Conservation (phyloP, 1,139 yeast species). For the Suhomyces panamericanus region DNA sequence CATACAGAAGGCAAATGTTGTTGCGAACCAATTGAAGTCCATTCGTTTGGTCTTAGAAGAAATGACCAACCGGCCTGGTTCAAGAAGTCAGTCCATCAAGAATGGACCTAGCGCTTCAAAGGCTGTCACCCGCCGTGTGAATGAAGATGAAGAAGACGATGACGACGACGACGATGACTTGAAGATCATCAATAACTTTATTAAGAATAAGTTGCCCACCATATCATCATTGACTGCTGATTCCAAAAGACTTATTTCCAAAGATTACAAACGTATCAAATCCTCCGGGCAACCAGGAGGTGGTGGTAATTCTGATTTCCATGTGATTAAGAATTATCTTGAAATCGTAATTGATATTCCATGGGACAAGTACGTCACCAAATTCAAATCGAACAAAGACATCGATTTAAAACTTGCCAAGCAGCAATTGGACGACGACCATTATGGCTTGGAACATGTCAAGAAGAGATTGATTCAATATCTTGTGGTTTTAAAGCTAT, state of each 20-base stretch:
- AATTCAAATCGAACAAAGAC: constrained; percentile 41
- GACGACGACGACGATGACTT: constrained; percentile 51
- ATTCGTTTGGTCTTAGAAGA: constrained; percentile 57
- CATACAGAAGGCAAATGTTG: constrained; percentile 56
- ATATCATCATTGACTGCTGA: constrained; percentile 43
- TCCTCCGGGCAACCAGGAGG: constrained; percentile 54
- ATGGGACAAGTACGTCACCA: constrained; percentile 49
- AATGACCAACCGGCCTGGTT: constrained; percentile 34
- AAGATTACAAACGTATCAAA: constrained; percentile 63
- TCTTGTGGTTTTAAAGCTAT: constrained; percentile 71
- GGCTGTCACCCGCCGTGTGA: constrained; percentile 9
- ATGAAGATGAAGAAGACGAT: constrained; percentile 28
- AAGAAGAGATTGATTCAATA: constrained; percentile 82
- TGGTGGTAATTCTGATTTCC: constrained; percentile 63
- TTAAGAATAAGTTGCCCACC: constrained; percentile 47
- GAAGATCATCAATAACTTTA: constrained; percentile 44
- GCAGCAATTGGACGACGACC: constrained; percentile 70
- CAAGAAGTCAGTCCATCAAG: constrained; percentile 6
- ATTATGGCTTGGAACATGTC: constrained; percentile 80
- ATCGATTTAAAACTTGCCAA: constrained; percentile 59
- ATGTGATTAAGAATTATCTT: constrained; percentile 67
- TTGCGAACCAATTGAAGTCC: constrained; percentile 60
- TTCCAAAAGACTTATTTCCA: constrained; percentile 57
- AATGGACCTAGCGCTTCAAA: constrained; percentile 8
- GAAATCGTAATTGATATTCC: constrained; percentile 73